Conservation (phyloP, 192 early-diverging fungal genomes). For the Glomus cerebriforme region DNA sequence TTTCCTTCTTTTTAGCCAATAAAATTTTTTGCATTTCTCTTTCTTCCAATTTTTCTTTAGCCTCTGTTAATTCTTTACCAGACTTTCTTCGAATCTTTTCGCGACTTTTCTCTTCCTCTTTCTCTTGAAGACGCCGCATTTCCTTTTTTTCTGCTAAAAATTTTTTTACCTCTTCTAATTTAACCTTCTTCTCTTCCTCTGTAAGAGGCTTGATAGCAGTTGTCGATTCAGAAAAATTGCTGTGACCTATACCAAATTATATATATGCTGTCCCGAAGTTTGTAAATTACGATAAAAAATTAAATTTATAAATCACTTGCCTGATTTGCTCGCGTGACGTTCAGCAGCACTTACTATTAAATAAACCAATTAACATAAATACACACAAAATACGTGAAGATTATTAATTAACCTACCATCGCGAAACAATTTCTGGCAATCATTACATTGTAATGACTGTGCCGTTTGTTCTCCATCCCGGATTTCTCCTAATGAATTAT, state of each 20-base stretch:
- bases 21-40: slow-evolving; percentile 74
- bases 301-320: background rate
- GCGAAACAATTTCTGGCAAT: slow-evolving; percentile 76
- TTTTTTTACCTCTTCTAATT: slow-evolving; percentile 69
- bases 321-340: slow-evolving; percentile 71
- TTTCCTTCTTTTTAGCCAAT: slow-evolving; percentile 71
- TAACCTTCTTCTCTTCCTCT: slow-evolving; percentile 75
- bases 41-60: slow-evolving; percentile 69
- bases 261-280: background rate
- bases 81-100: slow-evolving; percentile 76
- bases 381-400: background rate
- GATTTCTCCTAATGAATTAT: slow-evolving; percentile 59
- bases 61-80: slow-evolving; percentile 69
- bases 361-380: background rate
- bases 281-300: background rate
- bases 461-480: slow-evolving; percentile 74
- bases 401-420: slow-evolving; percentile 57
- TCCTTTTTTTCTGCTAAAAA: slow-evolving; percentile 67
- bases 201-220: slow-evolving; percentile 77
- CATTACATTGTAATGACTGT: slow-evolving; percentile 78
- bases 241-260: slow-evolving; percentile 45
- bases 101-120: slow-evolving; percentile 67
- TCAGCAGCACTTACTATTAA: slow-evolving; percentile 66
- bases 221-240: slow-evolving; percentile 77
- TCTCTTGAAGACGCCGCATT: slow-evolving; percentile 55